Percentiles rank a stretch among this genome's conserved stretches.
These are phyloP conservation scores for Testicularia cyperi DNA, from an alignment of 1,284 basidiomycete species.

Conservation along the genomic window DNA sequence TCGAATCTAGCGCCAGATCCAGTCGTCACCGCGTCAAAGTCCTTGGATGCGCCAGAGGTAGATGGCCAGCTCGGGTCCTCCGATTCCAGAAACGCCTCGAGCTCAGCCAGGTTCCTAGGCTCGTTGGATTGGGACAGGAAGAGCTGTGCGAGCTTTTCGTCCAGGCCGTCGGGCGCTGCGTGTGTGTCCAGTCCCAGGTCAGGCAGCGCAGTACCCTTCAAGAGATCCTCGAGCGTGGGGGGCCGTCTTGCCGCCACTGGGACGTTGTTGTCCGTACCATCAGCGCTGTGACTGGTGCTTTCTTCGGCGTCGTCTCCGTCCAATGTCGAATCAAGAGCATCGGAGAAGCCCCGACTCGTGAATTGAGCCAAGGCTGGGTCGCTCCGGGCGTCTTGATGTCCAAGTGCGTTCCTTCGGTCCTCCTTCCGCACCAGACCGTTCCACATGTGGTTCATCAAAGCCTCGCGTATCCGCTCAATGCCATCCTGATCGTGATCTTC, in stretches of 20 bases:
- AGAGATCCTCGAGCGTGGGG: background rate
- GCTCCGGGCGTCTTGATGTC: no score
- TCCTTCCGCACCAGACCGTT: constrained; percentile 36
- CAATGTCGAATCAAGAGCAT: background rate
- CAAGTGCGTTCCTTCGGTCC: no score
- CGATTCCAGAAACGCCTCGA: constrained; percentile 36
- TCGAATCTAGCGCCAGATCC: constrained; percentile 7
- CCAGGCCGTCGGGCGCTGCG: constrained; percentile 8
- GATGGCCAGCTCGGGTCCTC: constrained; percentile 37
- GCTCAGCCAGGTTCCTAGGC: constrained; percentile 8
- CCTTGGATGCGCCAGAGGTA: background rate
- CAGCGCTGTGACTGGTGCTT: no score
- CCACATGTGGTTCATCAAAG: constrained; percentile 49
- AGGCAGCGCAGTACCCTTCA: background rate
- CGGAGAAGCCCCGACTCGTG: constrained; percentile 6
- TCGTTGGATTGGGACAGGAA: constrained; percentile 9
- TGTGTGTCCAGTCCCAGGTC: constrained; percentile 1
- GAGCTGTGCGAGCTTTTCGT: constrained; percentile 26
- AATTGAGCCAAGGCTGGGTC: no score
- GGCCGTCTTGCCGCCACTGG: background rate
- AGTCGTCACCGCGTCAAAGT: background rate
- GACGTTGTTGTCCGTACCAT: background rate
- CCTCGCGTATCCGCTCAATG: constrained; percentile 44
- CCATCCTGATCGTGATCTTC: constrained; percentile 27
- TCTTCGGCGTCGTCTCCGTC: constrained; percentile 1